These are phyloP conservation scores for Podila clonocystis DNA, from an alignment of 192 early-diverging fungal species.

Conservation along the genomic window DNA sequence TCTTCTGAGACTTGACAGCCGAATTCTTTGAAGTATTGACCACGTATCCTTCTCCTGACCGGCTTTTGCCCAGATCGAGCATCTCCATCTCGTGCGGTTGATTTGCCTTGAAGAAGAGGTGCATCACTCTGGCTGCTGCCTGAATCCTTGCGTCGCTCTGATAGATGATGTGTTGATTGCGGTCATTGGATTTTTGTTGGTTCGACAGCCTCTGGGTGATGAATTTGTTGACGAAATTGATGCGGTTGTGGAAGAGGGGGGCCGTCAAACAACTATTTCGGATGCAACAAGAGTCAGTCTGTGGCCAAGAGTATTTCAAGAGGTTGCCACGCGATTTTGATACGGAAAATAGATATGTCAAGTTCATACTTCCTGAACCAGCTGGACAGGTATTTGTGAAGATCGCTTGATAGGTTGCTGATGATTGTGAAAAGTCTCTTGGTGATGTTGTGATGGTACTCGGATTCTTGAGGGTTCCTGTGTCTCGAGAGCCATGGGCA, in stretches of 20 bases:
- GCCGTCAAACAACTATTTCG: constrained; percentile 58
- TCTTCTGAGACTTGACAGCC: constrained; percentile 73
- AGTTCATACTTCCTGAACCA: constrained; percentile 77
- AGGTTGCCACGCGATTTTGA: too few species aligned
- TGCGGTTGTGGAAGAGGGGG: constrained; percentile 71
- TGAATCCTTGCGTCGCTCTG: constrained; percentile 87
- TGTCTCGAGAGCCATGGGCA: constrained; percentile 85
- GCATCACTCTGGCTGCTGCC: constrained; percentile 90
- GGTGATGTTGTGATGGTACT: constrained; percentile 87
- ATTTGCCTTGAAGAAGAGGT: constrained; percentile 68
- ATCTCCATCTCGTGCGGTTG: constrained; percentile 38
- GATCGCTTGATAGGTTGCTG: constrained; percentile 82
- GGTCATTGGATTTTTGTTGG: constrained; percentile 58
- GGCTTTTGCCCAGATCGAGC: constrained; percentile 18
- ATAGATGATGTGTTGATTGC: constrained; percentile 61
- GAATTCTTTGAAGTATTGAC: constrained; percentile 56
- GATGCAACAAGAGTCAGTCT: background rate
- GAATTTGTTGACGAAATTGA: constrained; percentile 88
- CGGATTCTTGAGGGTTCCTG: constrained; percentile 77
- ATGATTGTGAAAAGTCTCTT: constrained; percentile 84
- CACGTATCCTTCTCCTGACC: constrained; percentile 23
- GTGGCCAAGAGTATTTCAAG: too few species aligned
- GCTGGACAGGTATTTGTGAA: constrained; percentile 89
- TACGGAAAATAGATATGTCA: constrained; percentile 3
- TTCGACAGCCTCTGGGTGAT: constrained; percentile 84